These are phyloP conservation scores for Pseudocercospora eumusae DNA, from an alignment of 2,329 filamentous ascomycete species.

Conservation along the genomic window DNA sequence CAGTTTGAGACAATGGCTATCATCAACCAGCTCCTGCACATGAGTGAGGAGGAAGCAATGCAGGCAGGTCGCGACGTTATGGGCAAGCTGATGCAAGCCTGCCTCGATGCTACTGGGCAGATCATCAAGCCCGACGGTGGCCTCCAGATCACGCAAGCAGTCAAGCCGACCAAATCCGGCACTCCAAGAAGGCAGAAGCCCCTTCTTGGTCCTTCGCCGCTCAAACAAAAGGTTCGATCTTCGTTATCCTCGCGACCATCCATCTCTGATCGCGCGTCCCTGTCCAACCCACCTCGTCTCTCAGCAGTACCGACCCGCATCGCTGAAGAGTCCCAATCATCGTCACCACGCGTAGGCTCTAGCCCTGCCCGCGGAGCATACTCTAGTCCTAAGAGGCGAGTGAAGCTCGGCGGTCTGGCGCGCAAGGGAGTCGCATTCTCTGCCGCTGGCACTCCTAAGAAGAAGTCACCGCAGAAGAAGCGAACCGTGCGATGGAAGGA, in stretches of 20 bases:
- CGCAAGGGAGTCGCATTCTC: constrained; percentile 66
- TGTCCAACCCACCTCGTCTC: constrained; percentile 7
- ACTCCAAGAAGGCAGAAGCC: constrained; percentile 73
- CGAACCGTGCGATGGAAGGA: constrained; percentile 89
- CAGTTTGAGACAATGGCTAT: constrained; percentile 90
- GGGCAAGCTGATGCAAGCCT: constrained; percentile 73
- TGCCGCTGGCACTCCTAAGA: constrained; percentile 72
- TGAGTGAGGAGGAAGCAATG: constrained; percentile 82
- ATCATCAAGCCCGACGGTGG: constrained; percentile 87
- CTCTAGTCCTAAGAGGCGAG: constrained; percentile 74
- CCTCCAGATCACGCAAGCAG: constrained; percentile 62
- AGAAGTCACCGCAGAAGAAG: constrained; percentile 67
- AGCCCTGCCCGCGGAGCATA: constrained; percentile 53
- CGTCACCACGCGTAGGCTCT: constrained; percentile 24
- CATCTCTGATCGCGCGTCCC: constrained; percentile 10
- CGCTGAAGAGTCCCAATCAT: constrained; percentile 24
- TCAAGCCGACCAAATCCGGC: constrained; percentile 69
- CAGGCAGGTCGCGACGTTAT: constrained; percentile 76
- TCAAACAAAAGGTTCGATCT: constrained; percentile 48
- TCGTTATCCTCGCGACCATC: constrained; percentile 18
- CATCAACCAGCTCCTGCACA: constrained; percentile 75
- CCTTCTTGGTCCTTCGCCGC: constrained; percentile 51
- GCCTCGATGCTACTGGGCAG: constrained; percentile 72
- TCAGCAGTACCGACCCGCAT: constrained; percentile 34
- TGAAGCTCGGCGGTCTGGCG: constrained; percentile 57